A percentile compares a stretch with the other conserved stretches of the same genome.
phyloP scores from a whole-genome alignment of 208 protist genomes.

The Entamoeba moshkovskii region DNA sequence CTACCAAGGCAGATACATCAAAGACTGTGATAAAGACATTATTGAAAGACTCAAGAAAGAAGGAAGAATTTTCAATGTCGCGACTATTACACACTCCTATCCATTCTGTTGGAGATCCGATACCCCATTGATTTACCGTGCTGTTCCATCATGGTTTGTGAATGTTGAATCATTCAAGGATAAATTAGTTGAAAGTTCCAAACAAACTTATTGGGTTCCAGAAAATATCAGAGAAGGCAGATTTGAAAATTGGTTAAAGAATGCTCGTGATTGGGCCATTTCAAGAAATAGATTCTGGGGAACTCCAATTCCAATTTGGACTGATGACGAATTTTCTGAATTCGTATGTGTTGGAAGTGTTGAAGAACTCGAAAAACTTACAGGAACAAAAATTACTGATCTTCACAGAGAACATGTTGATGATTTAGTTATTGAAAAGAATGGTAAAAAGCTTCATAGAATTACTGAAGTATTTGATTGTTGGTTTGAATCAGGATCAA shows the following conservation, averaged over 20 bases:
- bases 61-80: constrained; percentile 65
- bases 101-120: constrained; percentile 97
- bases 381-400: constrained; percentile 46
- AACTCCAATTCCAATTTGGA: constrained; percentile 96
- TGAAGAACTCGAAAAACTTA: constrained; percentile 78
- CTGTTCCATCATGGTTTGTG: constrained; percentile 94
- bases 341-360: constrained; percentile 78
- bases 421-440: constrained; percentile 50
- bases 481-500: constrained; percentile 98
- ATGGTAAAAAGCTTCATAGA: constrained; percentile 36
- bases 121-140: constrained; percentile 84
- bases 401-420: constrained; percentile 67
- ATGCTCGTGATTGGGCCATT: constrained; percentile 39
- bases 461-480: constrained; percentile 97
- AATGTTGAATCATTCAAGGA: constrained; percentile 83
- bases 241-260: constrained; percentile 90
- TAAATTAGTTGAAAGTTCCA: constrained; percentile 33
- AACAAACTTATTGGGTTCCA: constrained; percentile 58
- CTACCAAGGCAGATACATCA: constrained; percentile 79
- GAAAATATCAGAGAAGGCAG: constrained; percentile 80
- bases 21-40: constrained; percentile 83
- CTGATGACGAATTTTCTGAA: constrained; percentile 53
- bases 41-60: constrained; percentile 68
- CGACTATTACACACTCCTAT: constrained; percentile 81
- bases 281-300: constrained; percentile 62